Evolutionary conservation across 2,329 filamentous ascomycete species (phyloP), one percentile per base, ranked within the genome.

Genomic region (Arthrinium puccinioides): DNA sequence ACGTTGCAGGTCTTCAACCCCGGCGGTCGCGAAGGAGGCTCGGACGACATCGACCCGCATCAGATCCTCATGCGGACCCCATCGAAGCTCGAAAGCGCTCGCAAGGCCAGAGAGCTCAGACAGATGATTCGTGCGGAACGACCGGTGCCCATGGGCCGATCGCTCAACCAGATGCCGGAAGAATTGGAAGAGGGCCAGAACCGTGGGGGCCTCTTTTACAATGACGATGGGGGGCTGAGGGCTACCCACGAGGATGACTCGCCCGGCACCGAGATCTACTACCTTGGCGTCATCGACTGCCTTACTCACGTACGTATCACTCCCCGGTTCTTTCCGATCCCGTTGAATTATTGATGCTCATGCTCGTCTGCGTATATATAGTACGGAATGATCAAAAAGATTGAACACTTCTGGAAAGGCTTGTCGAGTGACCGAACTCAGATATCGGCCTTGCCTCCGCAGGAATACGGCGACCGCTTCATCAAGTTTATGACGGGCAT

Each of bases 331-430:
- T 21, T 11, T 25, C 6, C 8, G 21, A 14, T 20, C 6, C 18
- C n/a, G n/a, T n/a, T n/a, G n/a, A n/a, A n/a, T n/a, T n/a, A n/a
- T n/a, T n/a, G n/a, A n/a, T n/a, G 13, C 21, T 23, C 23, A 42
- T 21, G 8, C 11, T 15, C 20, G 25, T 46, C 41, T 44, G 28
- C 27, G 19, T 33, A 11, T 36, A 13, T 35, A 19, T 51, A 94
- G 87, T 98, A 97, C 60, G 88, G 88, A 48, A 79, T 89, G 46
- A 76, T 95, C 62, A 98, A 98, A 66, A 90, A 92, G 57, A 76
- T 90, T 44, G 92, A 98, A 61, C 83, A 97, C 62, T 92, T 97
- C 63, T 92, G 89, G 83, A 98, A 98, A 67, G 90, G 92, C 25
- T 68, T 97, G 41, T 87, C 83, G 3, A 76, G 80, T 51, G 85